Evolutionary conservation across 345 rosid genomes (phyloP), one percentile per base, ranked within the genome.

Genomic region (Hypericum androsaemum): DNA sequence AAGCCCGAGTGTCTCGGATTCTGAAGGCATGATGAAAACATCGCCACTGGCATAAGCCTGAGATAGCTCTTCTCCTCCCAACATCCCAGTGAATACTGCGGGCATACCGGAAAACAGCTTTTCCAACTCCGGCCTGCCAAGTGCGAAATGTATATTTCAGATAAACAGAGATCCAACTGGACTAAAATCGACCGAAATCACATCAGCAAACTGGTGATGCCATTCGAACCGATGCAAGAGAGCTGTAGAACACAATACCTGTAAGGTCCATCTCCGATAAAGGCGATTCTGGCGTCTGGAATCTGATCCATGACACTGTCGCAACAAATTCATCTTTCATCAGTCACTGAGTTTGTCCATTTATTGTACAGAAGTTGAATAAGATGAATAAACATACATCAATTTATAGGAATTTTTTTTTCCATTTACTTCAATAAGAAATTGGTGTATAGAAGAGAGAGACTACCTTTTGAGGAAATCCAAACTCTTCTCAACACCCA

Each of bases 41-140:
- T 92, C 98, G 13, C 96, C 98, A 37, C 98, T 92, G 6, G 98
- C 97, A 59, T 88, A 92, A 12, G 97, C 98, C 70, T 85, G 85
- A 22, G 98, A 92, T 40, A 92, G 88, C 73, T 85, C 98, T 53
- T 88, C 95, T 6, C 95, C 96, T 63, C 62, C 82, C 50, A 92
- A 59, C 94, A 74, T 92, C 49, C 97, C 98, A 0, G 98, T 92
- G 65, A 92, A 92, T 12, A 92, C 87, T 7, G 81, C 95, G 15
- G 96, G 94, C 90, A 81, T 85, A 56, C 88, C 90, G 5, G 74
- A 1, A 52, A 92, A 88, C 72, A 88, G 56, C 73, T 82, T 77
- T 61, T 92, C 94, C 52, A 92, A 79, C 59, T 92, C 94, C 78
- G 71, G 86, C 75, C 96, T 92, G 67, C 50, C 61, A 65, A 44